Evolutionary conservation across 2,329 filamentous ascomycete species (phyloP), one percentile per base, ranked within the genome.

Genomic region (Fusarium xyrophilum): DNA sequence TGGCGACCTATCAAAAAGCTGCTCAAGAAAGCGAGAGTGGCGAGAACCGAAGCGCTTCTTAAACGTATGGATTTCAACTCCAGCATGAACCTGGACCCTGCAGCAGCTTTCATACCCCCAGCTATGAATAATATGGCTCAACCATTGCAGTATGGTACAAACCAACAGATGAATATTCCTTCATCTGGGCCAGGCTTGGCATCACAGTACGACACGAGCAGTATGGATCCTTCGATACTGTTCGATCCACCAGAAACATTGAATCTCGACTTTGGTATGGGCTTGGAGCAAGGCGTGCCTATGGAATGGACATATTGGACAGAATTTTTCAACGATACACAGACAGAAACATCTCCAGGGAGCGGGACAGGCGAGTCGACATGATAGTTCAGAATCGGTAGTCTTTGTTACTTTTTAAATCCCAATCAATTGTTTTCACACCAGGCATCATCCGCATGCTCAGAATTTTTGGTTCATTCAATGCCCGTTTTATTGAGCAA

Each of bases 1-100:
- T 87, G 85, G 85, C 77, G 81, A 39, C 85, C 85, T 3, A 81
- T 87, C 30, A 82, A 81, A 69, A 86, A 85, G 71, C 74, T 87
- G 7, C 77, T 84, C 63, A 82, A 80, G 63, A 84, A 83, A 72
- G 85, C 85, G 1, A 80, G 76, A 68, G 78, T 77, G 6, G 82
- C 79, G 11, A 75, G 80, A 40, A 70, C 74, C 6, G 75, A 76
- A 54, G 75, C 76, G 7, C 60, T 76, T 40, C 58, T 78, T 69
- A 72, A 67, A 10, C 67, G 63, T 25, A 47, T 78, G 57, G 63
- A 60, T 23, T 59, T 78, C 27, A 58, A 69, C 10, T 8, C 48
- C 15, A 17, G 42, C 14, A 32, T 63, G 33, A 42, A 44, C 21
- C 33, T 65, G 47, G 15, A 54, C 7, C 35, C 62, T 54, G 23